Evolutionary conservation across 176 grass and related monocot genomes (phyloP).

Genomic region (Musa beccarii): DNA sequence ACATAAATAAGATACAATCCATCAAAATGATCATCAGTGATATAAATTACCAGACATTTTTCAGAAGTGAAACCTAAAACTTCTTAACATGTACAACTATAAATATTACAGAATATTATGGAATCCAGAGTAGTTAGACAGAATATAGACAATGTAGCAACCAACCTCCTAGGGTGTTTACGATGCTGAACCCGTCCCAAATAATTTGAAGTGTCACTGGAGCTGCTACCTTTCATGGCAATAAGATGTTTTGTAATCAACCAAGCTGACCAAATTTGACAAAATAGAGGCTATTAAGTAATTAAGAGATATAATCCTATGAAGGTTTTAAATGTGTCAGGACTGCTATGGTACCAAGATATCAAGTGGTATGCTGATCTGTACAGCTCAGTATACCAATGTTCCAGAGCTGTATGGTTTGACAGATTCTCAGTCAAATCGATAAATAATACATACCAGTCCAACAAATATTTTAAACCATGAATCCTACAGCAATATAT

Average conservation of each 20-base stretch:
- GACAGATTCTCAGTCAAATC: no score
- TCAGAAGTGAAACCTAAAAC: neutral
- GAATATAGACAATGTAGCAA: constrained; percentile 1
- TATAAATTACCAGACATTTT: no score
- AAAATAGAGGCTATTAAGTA: neutral
- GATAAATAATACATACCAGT: no score
- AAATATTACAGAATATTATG: neutral
- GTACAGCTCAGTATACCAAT: no score
- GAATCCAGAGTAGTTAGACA: neutral
- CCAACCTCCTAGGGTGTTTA: constrained; percentile 32
- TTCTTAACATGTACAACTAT: neutral
- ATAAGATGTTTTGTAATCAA: neutral
- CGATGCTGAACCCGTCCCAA: constrained; percentile 34
- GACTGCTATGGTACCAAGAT: no score
- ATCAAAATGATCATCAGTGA: no score
- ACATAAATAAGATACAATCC: neutral
- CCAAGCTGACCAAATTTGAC: neutral
- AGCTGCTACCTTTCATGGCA: constrained; percentile 37
- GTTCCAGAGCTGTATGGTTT: no score
- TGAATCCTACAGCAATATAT: neutral
- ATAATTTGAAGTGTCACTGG: constrained; percentile 29
- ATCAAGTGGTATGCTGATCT: no score
- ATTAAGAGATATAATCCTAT: neutral
- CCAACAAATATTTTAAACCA: no score
- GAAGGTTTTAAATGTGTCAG: no score